These are phyloP conservation scores for Aspergillus avenaceus DNA, from an alignment of 495 filamentous ascomycete species.

Conservation along the genomic window DNA sequence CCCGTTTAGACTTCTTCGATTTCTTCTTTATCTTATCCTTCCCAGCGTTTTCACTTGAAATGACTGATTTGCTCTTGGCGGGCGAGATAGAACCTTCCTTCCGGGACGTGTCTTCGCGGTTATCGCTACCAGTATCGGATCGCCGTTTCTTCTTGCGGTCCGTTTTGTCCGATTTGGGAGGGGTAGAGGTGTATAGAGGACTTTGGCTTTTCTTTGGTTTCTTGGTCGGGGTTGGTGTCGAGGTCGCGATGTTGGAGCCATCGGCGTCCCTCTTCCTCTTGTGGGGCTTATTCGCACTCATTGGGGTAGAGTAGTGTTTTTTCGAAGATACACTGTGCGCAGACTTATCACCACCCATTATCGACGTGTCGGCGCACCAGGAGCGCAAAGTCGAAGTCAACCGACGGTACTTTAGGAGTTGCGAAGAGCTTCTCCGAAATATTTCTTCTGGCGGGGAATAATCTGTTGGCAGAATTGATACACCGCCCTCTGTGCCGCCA, in stretches of 20 bases:
- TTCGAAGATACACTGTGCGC: constrained; percentile 14
- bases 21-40: constrained; percentile 23
- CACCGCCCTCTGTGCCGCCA: constrained; percentile 18
- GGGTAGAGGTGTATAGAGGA: constrained; percentile 8
- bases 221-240: constrained; percentile 34
- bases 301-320: constrained; percentile 15
- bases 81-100: constrained; percentile 30
- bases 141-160: constrained; percentile 23
- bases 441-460: constrained; percentile 19
- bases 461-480: constrained; percentile 15
- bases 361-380: constrained; percentile 8
- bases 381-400: neutral
- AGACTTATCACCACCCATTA: constrained; percentile 26
- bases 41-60: constrained; percentile 18
- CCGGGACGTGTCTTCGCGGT: constrained; percentile 19
- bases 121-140: constrained; percentile 13
- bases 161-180: constrained; percentile 16
- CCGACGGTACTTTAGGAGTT: neutral
- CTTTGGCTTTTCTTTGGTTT: constrained; percentile 34
- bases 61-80: constrained; percentile 17
- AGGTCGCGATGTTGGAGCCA: constrained; percentile 18
- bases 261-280: constrained; percentile 40
- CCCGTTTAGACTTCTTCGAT: constrained; percentile 25
- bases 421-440: constrained; percentile 15
- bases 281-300: constrained; percentile 23